Evolutionary conservation across 306 rosid species (phyloP), one percentile per base, ranked within the genome.

Genomic region (Trichosanthes cucumerina): DNA sequence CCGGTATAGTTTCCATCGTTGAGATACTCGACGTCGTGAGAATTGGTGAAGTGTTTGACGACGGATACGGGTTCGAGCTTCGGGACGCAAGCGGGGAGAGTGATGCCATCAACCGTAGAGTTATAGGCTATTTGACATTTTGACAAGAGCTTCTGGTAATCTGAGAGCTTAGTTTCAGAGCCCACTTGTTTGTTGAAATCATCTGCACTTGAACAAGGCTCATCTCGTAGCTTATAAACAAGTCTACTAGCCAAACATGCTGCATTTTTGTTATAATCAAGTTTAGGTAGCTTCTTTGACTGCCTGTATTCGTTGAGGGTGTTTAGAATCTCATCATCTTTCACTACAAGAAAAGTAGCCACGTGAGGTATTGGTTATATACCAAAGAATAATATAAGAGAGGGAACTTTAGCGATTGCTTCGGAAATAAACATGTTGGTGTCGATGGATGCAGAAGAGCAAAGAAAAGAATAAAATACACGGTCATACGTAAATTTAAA

Each of bases 51-150:
- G 59, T 87, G 88, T 24, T 80, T 75, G 12, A 87, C 66, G 66
- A 90, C 80, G 11, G 57, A 46, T 4, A 63, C 70, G 0, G 39
- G 3, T 6, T 83, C 84, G 78, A 88, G 49, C 0, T 83, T 43
- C 33, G 83, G 89, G 54, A 88, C 84, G 46, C 93, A 91, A 36
- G 88, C 82, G 0, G 93, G 97, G 91, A 93, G 72, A 11, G 90
- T 41, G 6, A 87, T 75, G 16, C 92, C 93, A 2, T 86, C 89
- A 23, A 9, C 21, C 15, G 95, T 85, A 56, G 80, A 79, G 87
- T 84, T 91, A 21, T 64, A 36, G 11, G 85, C 73, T 74, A 93
- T 89, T 41, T 58, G 79, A 85, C 97, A 93, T 41, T 87, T 87
- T 1, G 39, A 0, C 0, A 80, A 49, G 28, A 62, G 78, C 65